These are phyloP conservation scores for Powellomyces hirtus DNA, from an alignment of 192 early-diverging fungal genomes.

Conservation along the genomic window DNA sequence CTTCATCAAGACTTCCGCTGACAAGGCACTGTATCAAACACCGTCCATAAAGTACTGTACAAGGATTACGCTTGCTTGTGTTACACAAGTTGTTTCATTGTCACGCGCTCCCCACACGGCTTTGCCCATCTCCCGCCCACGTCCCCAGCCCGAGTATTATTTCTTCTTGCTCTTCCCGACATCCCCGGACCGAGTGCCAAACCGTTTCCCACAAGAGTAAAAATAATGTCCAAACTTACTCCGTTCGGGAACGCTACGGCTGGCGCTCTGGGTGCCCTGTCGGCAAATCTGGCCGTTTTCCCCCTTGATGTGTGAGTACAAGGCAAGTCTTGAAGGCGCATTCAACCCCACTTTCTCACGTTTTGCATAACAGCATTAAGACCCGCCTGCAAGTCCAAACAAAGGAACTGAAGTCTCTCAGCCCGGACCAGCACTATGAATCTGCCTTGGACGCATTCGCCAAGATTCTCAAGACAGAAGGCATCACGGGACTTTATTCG, in stretches of 20 bases:
- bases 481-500: conserved; percentile 82
- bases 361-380: conserved; percentile 67
- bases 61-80: no score
- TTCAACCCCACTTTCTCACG: neutral
- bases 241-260: conserved; percentile 91
- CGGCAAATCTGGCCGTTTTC: conserved; percentile 88
- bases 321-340: neutral
- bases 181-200: no score
- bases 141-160: no score
- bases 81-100: no score
- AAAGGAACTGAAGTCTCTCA: conserved; percentile 39
- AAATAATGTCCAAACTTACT: conserved; percentile 47
- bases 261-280: conserved; percentile 86
- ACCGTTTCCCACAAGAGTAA: no score
- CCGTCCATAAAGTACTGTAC: no score
- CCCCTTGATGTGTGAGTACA: conserved; percentile 89
- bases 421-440: conserved; percentile 50
- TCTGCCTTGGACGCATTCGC: conserved; percentile 74
- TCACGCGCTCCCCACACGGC: no score
- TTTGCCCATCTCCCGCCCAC: no score
- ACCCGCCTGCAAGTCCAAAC: conserved; percentile 97
- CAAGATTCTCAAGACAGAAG: conserved; percentile 82
- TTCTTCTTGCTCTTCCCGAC: no score
- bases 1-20: no score
- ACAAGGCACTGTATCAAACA: no score